Evolutionary conservation across 495 filamentous ascomycete species (phyloP).

Genomic region (Emericellopsis terricola): DNA sequence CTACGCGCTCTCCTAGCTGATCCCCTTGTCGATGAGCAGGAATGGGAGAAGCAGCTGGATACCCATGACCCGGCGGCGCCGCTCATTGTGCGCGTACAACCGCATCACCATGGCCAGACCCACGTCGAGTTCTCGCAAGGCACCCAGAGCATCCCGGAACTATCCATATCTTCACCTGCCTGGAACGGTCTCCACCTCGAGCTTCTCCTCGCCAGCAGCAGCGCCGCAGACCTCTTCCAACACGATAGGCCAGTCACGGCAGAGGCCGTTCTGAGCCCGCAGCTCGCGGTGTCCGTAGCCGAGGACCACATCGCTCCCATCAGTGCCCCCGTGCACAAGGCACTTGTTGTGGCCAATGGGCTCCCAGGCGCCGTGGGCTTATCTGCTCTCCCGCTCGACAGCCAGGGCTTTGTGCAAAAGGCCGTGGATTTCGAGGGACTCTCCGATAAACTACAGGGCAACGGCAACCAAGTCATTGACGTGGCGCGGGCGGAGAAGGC

Average conservation of each 20-base stretch:
- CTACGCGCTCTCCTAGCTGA: slow-evolving; percentile 60
- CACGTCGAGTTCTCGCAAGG: neutral
- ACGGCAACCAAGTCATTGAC: slow-evolving; percentile 20
- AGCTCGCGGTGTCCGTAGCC: slow-evolving; percentile 45
- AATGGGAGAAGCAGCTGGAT: slow-evolving; percentile 56
- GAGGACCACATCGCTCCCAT: slow-evolving; percentile 42
- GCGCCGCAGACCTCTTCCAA: slow-evolving; percentile 17
- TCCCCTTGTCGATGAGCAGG: slow-evolving; percentile 41
- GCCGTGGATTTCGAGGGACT: slow-evolving; percentile 24
- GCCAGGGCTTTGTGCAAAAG: slow-evolving; percentile 14
- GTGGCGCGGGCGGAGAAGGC: slow-evolving; percentile 33
- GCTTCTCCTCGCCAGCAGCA: slow-evolving; percentile 45
- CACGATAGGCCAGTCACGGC: slow-evolving; percentile 15
- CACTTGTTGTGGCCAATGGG: slow-evolving; percentile 56
- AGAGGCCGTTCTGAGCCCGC: slow-evolving; percentile 53
- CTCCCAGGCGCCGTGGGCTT: slow-evolving; percentile 23
- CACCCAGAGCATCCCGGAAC: slow-evolving; percentile 17
- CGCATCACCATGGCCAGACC: neutral
- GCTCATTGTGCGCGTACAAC: slow-evolving; percentile 25
- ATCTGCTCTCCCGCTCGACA: slow-evolving; percentile 15
- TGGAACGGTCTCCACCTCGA: slow-evolving; percentile 56
- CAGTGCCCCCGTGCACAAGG: slow-evolving; percentile 71
- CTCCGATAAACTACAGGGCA: slow-evolving; percentile 12
- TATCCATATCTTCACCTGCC: slow-evolving; percentile 45
- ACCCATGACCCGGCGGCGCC: slow-evolving; percentile 20